These are phyloP conservation scores for Rhodamnia argentea DNA, from an alignment of 345 rosid species.

Conservation along the genomic window DNA sequence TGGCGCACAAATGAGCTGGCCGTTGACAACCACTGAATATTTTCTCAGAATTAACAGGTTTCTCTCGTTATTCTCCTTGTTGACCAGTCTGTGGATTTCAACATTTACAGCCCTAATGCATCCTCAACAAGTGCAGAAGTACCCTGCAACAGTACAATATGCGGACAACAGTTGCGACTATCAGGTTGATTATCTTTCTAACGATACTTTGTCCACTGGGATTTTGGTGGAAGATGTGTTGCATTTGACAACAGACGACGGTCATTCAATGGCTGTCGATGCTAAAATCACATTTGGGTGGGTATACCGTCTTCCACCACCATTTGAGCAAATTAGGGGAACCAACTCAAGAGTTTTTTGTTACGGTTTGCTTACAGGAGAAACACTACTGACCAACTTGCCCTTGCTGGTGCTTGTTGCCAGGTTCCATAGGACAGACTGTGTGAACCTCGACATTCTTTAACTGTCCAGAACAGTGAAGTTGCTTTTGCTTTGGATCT, in stretches of 20 bases:
- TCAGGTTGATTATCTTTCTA: slow-evolving; percentile 53
- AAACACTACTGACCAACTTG: not conserved
- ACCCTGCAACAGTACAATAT: slow-evolving; percentile 48
- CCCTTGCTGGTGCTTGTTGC: not conserved
- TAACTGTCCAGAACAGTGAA: not conserved
- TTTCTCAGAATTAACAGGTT: not conserved
- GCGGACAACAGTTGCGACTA: slow-evolving; percentile 52
- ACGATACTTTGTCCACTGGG: slow-evolving; percentile 62
- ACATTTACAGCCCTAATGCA: slow-evolving; percentile 64
- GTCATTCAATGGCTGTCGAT: slow-evolving; percentile 21
- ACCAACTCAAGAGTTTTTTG: not conserved
- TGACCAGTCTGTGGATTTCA: slow-evolving; percentile 38
- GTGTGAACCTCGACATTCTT: not conserved
- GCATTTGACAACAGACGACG: slow-evolving; percentile 39
- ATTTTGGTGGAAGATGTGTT: slow-evolving; percentile 54
- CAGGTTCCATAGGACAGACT: not conserved
- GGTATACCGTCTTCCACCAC: not conserved
- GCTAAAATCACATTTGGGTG: slow-evolving; percentile 64
- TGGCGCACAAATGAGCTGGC: too few species aligned
- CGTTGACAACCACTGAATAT: too few species aligned
- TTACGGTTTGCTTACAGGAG: not conserved
- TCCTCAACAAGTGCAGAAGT: slow-evolving; percentile 57
- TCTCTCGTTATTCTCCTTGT: not conserved
- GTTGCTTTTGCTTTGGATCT: not conserved
- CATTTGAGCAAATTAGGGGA: not conserved